These are phyloP conservation scores for Pichia sp. DNA, from an alignment of 1,139 yeast species.

Conservation along the genomic window DNA sequence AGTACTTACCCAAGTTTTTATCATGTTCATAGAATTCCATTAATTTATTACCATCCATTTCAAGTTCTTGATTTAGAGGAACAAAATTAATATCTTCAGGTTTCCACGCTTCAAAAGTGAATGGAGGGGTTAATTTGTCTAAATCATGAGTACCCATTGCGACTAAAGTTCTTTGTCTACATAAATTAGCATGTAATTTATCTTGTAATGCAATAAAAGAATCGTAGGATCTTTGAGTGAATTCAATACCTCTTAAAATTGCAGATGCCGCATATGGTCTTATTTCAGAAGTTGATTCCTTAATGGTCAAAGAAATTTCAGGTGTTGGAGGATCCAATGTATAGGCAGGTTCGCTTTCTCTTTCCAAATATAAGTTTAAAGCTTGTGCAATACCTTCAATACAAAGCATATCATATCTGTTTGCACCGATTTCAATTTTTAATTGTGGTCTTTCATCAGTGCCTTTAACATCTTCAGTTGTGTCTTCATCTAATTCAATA, in stretches of 20 bases:
- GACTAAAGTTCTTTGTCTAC: slow-evolving; percentile 94
- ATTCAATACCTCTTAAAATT: slow-evolving; percentile 71
- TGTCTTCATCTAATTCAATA: slow-evolving; percentile 94
- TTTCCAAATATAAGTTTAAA: slow-evolving; percentile 81
- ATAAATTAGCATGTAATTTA: slow-evolving; percentile 87
- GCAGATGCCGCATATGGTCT: slow-evolving; percentile 97
- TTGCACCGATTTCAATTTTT: slow-evolving; percentile 96
- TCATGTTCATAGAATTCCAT: slow-evolving; percentile 90
- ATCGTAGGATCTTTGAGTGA: slow-evolving; percentile 80
- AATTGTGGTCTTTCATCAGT: slow-evolving; percentile 89
- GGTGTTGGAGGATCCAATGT: slow-evolving; percentile 57
- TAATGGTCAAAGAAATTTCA: slow-evolving; percentile 59
- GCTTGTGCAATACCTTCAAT: slow-evolving; percentile 97
- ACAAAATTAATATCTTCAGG: slow-evolving; percentile 73
- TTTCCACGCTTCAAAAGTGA: slow-evolving; percentile 78
- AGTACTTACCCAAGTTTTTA: slow-evolving; percentile 80
- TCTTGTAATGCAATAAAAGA: slow-evolving; percentile 96
- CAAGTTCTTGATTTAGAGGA: slow-evolving; percentile 81
- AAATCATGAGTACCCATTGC: slow-evolving; percentile 98
- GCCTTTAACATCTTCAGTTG: slow-evolving; percentile 68
- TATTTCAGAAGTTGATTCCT: slow-evolving; percentile 60
- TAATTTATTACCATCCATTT: slow-evolving; percentile 68
- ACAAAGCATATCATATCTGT: slow-evolving; percentile 96
- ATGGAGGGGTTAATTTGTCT: slow-evolving; percentile 76
- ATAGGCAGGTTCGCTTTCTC: slow-evolving; percentile 57